Evolutionary conservation across 2,329 filamentous ascomycete genomes (phyloP), one percentile per base, ranked within the genome.

Genomic region (Peltaster fructicola): DNA sequence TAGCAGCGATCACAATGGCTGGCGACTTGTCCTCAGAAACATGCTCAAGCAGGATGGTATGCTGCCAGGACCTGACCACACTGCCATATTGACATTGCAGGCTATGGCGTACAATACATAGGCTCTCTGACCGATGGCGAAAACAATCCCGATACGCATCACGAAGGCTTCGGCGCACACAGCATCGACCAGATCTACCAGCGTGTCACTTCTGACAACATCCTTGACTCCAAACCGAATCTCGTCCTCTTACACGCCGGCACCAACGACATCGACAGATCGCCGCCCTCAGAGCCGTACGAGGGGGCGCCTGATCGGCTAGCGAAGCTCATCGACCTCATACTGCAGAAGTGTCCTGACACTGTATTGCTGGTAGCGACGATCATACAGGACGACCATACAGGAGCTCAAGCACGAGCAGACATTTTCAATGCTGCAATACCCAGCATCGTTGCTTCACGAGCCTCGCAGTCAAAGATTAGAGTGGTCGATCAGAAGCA

Each of bases 341-440:
- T 54, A 4, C 24, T 48, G 6, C 23, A 29, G 4, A 25, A 23
- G 7, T 44, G 39, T 22, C 45, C 48, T 0, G 43, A 48, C 23
- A 40, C 49, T 4, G 43, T 41, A 5, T 32, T 55, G 3, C 29
- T 56, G 6, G 49, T 56, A 16, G 50, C 51, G 5, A 40, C 48
- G 27, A 43, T 55, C 9, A 47, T 51, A 20, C 21, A 27, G 9
- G 37, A 42, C 21, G n/a, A n/a, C n/a, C n/a, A n/a, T n/a, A 20
- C 17, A 8, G 29, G 26, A 11, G 32, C 27, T 10, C 26, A 32
- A 19, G 23, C 18, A 7, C 37, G 36, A 11, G 37, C 41, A 8
- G 23, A 34, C 8, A 26, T 17, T 1, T 48, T 34, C 26, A 50
- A 50, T 25, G 26, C 27, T 15, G 36, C 29, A 7, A 25, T 50